Conservation (phyloP, 1,284 basidiomycete species). For the Sanguinoderma infundibulare region DNA sequence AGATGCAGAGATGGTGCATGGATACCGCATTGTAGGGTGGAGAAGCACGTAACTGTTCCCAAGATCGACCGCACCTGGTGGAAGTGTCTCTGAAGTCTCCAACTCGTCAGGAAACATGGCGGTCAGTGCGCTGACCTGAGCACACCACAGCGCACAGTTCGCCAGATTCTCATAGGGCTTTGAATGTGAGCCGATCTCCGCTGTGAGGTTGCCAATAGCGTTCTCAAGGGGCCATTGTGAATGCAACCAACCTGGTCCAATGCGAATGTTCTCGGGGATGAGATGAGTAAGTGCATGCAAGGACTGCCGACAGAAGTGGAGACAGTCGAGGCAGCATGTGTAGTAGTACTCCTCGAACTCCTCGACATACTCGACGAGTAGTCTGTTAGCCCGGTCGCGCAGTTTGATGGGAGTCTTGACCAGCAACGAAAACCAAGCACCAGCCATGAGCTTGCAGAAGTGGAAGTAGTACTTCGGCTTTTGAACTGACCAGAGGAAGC, state of each 20-base stretch:
- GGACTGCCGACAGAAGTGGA: slow-evolving; percentile 33
- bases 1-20: background rate
- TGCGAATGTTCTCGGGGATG: slow-evolving; percentile 14
- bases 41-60: background rate
- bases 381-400: slow-evolving; percentile 9
- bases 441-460: slow-evolving; percentile 31
- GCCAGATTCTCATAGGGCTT: slow-evolving; percentile 29
- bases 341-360: slow-evolving; percentile 29
- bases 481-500: background rate
- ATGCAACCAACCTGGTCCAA: slow-evolving; percentile 20
- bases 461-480: slow-evolving; percentile 22
- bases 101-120: slow-evolving; percentile 19
- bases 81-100: background rate
- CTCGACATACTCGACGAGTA: background rate
- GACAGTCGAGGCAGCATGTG: slow-evolving; percentile 19
- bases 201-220: slow-evolving; percentile 31
- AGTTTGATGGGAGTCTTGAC: slow-evolving; percentile 17
- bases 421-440: slow-evolving; percentile 21
- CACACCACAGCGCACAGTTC: slow-evolving; percentile 15
- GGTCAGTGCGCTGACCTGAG: slow-evolving; percentile 27
- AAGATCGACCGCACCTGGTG: no score
- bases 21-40: background rate
- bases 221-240: slow-evolving; percentile 33
- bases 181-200: slow-evolving; percentile 25
- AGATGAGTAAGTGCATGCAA: slow-evolving; percentile 30